Evolutionary conservation across 78 protist genomes (phyloP).

Genomic region (Dictyostelium citrinum): DNA sequence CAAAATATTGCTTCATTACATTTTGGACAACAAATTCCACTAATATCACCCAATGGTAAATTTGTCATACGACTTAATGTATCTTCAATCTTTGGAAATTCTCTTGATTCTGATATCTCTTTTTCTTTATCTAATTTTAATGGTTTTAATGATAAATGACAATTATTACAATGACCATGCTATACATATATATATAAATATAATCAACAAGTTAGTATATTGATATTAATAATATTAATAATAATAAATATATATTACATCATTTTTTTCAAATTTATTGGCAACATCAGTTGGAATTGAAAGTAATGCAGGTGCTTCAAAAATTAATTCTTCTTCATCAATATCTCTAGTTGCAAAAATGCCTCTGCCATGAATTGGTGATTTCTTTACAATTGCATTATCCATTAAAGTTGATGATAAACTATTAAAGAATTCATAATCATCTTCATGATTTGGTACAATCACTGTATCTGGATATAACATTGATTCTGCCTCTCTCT

Average conservation of each 20-base stretch:
- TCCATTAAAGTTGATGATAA: neutral
- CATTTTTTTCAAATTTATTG: neutral
- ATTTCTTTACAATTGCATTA: neutral
- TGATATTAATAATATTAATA: neutral
- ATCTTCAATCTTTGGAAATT: conserved; percentile 16
- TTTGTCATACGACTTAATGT: conserved; percentile 35
- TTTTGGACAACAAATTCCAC: neutral
- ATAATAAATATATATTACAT: conserved; percentile 5
- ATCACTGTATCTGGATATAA: conserved; percentile 4
- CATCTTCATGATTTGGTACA: conserved; percentile 52
- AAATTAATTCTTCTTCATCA: conserved; percentile 54
- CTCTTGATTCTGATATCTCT: conserved; percentile 11
- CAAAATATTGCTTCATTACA: conserved; percentile 34
- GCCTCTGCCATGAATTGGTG: conserved; percentile 62
- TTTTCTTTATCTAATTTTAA: conserved; percentile 5
- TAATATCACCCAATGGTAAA: conserved; percentile 34
- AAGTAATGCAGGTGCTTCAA: conserved; percentile 20
- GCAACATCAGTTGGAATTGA: neutral
- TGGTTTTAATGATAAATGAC: conserved; percentile 48
- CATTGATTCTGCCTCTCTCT: neutral
- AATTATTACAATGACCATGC: conserved; percentile 34
- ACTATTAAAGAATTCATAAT: conserved; percentile 16
- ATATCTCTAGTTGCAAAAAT: conserved; percentile 54
- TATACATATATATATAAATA: too few relatives aligned
- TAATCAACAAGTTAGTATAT: too few relatives aligned